A percentile compares a stretch with the other conserved stretches of the same genome.
phyloP scores from a whole-genome alignment of 2,329 filamentous ascomycete genomes.

The Neocatenulostroma microsporum region DNA sequence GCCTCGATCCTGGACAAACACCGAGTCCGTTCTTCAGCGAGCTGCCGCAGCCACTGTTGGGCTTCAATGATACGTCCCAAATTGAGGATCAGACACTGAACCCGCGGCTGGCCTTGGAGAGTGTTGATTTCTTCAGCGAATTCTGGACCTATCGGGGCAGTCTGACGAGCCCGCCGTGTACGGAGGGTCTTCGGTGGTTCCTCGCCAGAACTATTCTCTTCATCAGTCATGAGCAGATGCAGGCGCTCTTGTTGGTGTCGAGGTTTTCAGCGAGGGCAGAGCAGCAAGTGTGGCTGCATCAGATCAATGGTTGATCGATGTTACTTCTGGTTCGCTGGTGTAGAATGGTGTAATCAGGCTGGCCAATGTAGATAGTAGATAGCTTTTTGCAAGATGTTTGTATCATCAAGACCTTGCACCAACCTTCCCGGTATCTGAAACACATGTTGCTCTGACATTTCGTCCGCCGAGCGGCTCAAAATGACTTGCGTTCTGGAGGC shows the following conservation, averaged over 20 bases:
- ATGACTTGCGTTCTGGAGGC: too few species aligned
- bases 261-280: constrained; percentile 39
- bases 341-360: too few species aligned
- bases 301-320: constrained; percentile 35
- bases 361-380: too few species aligned
- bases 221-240: constrained; percentile 42
- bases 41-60: neutral
- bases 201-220: constrained; percentile 36
- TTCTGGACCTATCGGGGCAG: constrained; percentile 46
- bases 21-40: neutral
- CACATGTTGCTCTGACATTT: too few species aligned
- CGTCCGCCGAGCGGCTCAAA: too few species aligned
- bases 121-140: constrained; percentile 35
- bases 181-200: constrained; percentile 42
- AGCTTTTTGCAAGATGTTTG: too few species aligned
- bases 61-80: neutral
- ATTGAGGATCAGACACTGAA: neutral
- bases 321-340: too few species aligned
- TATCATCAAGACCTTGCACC: too few species aligned
- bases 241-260: constrained; percentile 37
- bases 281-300: constrained; percentile 43
- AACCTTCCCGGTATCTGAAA: too few species aligned
- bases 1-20: neutral
- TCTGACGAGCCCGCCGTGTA: constrained; percentile 42
- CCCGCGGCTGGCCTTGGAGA: constrained; percentile 34